Evolutionary conservation across 2,329 filamentous ascomycete species (phyloP), one percentile per base, ranked within the genome.

Genomic region (Pseudocercospora eumusae): DNA sequence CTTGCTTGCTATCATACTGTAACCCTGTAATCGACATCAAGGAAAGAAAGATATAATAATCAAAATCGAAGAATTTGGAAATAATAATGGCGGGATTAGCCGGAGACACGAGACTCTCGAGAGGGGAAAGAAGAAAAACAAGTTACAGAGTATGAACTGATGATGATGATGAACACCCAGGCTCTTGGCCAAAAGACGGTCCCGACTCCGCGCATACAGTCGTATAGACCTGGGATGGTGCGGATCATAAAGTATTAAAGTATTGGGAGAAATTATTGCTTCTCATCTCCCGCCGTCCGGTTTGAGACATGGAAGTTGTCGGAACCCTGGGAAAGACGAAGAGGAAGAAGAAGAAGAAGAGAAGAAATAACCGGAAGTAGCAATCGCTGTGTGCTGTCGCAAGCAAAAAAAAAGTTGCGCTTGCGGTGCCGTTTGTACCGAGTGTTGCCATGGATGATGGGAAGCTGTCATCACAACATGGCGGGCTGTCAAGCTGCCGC

Each of bases 81-180:
- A n/a, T n/a, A n/a, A n/a, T n/a, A n/a, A n/a, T n/a, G n/a, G 20
- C 40, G 40, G 40, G n/a, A n/a, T 44, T 99, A 95, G 83, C 99
- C 99, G 77, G 95, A 98, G 84, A 99, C n/a, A n/a, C n/a, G n/a
- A n/a, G n/a, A n/a, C n/a, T n/a, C n/a, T n/a, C n/a, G n/a, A n/a
- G n/a, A 99, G 71, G 95, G 98, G 66, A 99, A 86, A 72, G 95
- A 95, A 54, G 95, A n/a, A n/a, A n/a, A n/a, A n/a, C n/a, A n/a
- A n/a, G n/a, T n/a, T n/a, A n/a, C n/a, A n/a, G n/a, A n/a, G n/a
- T n/a, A n/a, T n/a, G n/a, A n/a, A n/a, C n/a, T n/a, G n/a, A n/a
- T n/a, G n/a, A n/a, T n/a, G n/a, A n/a, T n/a, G n/a, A n/a, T 47
- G 15, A 23, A 21, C 45, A 21, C 20, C 20, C n/a, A 27, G 20